These are phyloP conservation scores for Colletotrichum sp. DNA, from an alignment of 2,329 filamentous ascomycete species.

Conservation along the genomic window DNA sequence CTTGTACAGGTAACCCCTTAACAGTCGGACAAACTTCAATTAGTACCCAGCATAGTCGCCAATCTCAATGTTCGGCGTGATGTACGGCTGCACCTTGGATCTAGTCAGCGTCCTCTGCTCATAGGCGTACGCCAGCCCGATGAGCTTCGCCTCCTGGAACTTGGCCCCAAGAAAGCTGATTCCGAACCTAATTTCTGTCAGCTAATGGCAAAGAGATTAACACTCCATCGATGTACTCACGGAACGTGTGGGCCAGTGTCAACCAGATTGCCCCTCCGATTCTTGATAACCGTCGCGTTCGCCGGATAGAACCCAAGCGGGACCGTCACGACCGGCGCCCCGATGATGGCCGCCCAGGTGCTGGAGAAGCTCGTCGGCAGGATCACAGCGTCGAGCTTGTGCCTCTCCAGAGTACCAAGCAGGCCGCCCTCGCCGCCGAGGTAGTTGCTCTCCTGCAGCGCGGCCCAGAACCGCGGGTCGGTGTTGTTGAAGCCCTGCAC, in stretches of 20 bases:
- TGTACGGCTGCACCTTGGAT: constrained; percentile 28
- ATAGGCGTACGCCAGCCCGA: constrained; percentile 71
- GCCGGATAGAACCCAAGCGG: constrained; percentile 56
- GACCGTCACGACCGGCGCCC: constrained; percentile 61
- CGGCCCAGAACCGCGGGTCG: constrained; percentile 59
- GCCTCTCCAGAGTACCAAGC: constrained; percentile 58
- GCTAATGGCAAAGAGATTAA: neutral
- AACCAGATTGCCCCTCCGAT: constrained; percentile 17
- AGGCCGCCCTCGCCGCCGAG: constrained; percentile 65
- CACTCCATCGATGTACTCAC: neutral
- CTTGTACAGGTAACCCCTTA: neutral
- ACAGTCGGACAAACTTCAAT: neutral
- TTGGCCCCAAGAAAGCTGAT: constrained; percentile 64
- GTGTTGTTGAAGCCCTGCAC: constrained; percentile 58
- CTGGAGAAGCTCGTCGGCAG: constrained; percentile 52
- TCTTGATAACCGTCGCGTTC: constrained; percentile 17
- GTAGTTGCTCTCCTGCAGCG: constrained; percentile 58
- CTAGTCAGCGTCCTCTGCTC: constrained; percentile 59
- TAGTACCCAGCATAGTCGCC: constrained; percentile 25
- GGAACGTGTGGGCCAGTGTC: constrained; percentile 21
- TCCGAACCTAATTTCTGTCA: constrained; percentile 50
- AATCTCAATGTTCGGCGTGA: constrained; percentile 36
- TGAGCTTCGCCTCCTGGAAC: constrained; percentile 65
- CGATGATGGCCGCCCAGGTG: constrained; percentile 24
- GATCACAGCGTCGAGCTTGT: constrained; percentile 64